Evolutionary conservation across 352 stramenopile genomes (phyloP).

Genomic region (Phytophthora lateralis): DNA sequence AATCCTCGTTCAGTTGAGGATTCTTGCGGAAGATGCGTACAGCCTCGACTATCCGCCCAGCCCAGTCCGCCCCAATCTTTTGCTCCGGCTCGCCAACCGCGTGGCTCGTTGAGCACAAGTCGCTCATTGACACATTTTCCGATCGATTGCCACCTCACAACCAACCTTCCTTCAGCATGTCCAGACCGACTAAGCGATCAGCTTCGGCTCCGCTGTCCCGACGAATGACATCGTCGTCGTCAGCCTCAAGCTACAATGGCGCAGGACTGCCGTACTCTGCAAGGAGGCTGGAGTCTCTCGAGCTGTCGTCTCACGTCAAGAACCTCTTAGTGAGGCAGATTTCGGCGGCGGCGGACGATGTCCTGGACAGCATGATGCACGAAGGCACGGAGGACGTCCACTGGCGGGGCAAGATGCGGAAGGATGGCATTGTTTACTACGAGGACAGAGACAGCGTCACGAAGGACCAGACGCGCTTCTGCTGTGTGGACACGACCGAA

Average conservation of each 20-base stretch:
- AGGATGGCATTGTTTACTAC: constrained; percentile 46
- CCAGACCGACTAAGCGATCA: constrained; percentile 17
- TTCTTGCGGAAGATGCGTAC: constrained; percentile 6
- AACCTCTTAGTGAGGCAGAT: constrained; percentile 36
- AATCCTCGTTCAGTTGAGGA: background rate
- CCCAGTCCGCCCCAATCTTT: background rate
- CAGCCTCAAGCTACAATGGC: constrained; percentile 25
- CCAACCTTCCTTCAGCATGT: constrained; percentile 18
- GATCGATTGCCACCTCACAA: constrained; percentile 10
- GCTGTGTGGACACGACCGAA: constrained; percentile 39
- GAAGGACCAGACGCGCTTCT: constrained; percentile 44
- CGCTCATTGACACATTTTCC: constrained; percentile 30
- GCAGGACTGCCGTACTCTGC: constrained; percentile 5
- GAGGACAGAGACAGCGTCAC: constrained; percentile 42
- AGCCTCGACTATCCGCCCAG: background rate
- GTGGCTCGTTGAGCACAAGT: constrained; percentile 6
- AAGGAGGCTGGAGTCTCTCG: constrained; percentile 22
- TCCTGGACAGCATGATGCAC: constrained; percentile 47
- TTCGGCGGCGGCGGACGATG: constrained; percentile 37
- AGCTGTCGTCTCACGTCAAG: constrained; percentile 30
- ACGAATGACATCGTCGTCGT: constrained; percentile 17
- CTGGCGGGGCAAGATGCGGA: constrained; percentile 40
- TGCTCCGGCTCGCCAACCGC: background rate
- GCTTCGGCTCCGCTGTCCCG: constrained; percentile 11
- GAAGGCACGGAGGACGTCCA: constrained; percentile 35